These are phyloP conservation scores for Neurospora sp. DNA, from an alignment of 495 filamentous ascomycete genomes.

Conservation along the genomic window DNA sequence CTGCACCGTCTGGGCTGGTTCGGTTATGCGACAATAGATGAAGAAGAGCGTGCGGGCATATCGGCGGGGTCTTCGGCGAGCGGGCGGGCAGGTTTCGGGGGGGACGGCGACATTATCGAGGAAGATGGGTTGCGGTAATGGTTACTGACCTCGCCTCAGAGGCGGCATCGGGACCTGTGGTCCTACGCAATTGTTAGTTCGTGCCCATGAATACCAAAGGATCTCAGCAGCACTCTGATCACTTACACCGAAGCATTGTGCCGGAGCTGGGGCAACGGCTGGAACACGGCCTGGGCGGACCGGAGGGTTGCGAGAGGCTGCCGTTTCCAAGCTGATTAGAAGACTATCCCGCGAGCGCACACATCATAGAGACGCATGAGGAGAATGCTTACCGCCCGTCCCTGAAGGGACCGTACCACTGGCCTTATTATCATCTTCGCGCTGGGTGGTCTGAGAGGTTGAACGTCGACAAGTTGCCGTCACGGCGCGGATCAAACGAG, in stretches of 20 bases:
- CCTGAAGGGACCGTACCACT: conserved; percentile 19
- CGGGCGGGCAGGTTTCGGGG: neutral
- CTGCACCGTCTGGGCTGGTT: neutral
- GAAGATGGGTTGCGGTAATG: neutral
- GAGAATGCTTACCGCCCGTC: conserved; percentile 17
- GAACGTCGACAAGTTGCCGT: neutral
- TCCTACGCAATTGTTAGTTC: neutral
- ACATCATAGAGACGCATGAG: neutral
- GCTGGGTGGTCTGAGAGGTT: neutral
- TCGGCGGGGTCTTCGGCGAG: neutral
- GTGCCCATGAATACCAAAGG: neutral
- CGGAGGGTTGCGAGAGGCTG: conserved; percentile 16
- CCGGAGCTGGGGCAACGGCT: conserved; percentile 16
- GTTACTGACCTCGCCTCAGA: neutral
- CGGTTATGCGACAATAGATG: neutral
- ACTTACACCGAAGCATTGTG: conserved; percentile 20
- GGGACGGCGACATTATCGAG: neutral
- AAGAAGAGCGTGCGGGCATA: neutral
- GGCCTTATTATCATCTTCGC: conserved; percentile 29
- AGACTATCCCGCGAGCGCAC: neutral
- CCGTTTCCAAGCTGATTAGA: conserved; percentile 4
- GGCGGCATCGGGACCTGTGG: neutral
- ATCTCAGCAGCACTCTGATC: neutral
- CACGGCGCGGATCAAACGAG: conserved; percentile 7
- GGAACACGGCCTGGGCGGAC: conserved; percentile 11